Evolutionary conservation across 1,139 yeast genomes (phyloP).

Genomic region (Nakaseomyces kungkrabaensis): DNA sequence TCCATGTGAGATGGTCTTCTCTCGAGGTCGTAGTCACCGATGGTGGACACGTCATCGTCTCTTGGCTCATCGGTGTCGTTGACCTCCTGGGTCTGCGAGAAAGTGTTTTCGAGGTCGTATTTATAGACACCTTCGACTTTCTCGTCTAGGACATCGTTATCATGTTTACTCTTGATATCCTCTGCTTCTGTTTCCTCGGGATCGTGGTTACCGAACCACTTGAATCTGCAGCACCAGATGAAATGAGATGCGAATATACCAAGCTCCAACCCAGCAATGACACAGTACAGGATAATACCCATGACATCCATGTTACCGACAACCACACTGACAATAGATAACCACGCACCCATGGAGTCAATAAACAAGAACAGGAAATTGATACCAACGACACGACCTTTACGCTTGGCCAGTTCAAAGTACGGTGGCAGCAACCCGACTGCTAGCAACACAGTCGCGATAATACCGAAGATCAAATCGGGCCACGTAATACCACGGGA

Average conservation of each 20-base stretch:
- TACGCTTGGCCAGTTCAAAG: constrained; percentile 66
- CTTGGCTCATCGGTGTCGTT: constrained; percentile 2
- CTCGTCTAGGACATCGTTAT: neutral
- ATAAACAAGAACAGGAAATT: constrained; percentile 71
- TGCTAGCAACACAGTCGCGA: constrained; percentile 69
- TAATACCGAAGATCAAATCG: constrained; percentile 60
- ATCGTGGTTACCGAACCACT: constrained; percentile 27
- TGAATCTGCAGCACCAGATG: constrained; percentile 59
- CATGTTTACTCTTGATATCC: neutral
- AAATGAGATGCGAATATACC: constrained; percentile 67
- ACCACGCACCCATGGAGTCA: constrained; percentile 74
- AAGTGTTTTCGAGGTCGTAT: neutral
- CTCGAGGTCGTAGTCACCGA: neutral
- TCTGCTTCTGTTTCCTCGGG: constrained; percentile 1
- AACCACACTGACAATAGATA: constrained; percentile 59
- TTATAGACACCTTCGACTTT: neutral
- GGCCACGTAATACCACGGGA: constrained; percentile 55
- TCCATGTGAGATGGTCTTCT: constrained; percentile 2
- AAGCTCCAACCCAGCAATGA: constrained; percentile 62
- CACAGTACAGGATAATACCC: constrained; percentile 65
- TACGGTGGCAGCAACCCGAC: constrained; percentile 82
- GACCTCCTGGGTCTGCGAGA: neutral
- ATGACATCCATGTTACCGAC: constrained; percentile 58
- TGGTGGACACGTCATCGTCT: neutral
- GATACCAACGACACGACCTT: constrained; percentile 81